Conservation (phyloP, 495 filamentous ascomycete genomes). For the Talaromyces adpressus region DNA sequence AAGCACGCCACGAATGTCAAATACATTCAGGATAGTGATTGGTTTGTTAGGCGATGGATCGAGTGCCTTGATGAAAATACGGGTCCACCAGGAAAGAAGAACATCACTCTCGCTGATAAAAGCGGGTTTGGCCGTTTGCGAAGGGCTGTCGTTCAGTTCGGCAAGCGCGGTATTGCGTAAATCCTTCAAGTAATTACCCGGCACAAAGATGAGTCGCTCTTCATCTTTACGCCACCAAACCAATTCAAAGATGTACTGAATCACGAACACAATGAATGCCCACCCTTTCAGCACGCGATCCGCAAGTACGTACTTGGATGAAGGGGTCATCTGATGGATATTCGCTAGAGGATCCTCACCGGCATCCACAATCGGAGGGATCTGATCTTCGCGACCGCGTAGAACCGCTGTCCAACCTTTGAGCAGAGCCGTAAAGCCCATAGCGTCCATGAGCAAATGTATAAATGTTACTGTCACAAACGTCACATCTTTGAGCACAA, state of each 20-base stretch:
- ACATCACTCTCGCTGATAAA: slow-evolving; percentile 27
- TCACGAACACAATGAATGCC: slow-evolving; percentile 20
- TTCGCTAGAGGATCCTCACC: slow-evolving; percentile 10
- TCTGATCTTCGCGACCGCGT: slow-evolving; percentile 14
- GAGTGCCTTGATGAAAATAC: slow-evolving; percentile 15
- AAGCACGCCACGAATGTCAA: slow-evolving; percentile 13
- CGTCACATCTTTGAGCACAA: slow-evolving; percentile 41
- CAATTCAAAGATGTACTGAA: slow-evolving; percentile 23
- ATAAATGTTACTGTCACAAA: slow-evolving; percentile 37
- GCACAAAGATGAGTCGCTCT: slow-evolving; percentile 17
- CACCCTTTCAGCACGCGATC: slow-evolving; percentile 19
- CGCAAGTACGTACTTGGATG: slow-evolving; percentile 12
- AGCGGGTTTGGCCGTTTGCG: not conserved
- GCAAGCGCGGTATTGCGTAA: slow-evolving; percentile 1
- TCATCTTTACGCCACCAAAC: slow-evolving; percentile 23
- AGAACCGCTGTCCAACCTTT: slow-evolving; percentile 17
- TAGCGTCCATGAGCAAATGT: slow-evolving; percentile 42
- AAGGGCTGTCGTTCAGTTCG: not conserved
- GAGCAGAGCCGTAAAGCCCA: slow-evolving; percentile 22
- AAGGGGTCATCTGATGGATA: not conserved
- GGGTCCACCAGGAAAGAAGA: slow-evolving; percentile 18
- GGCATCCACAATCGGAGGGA: slow-evolving; percentile 10
- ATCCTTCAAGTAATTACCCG: slow-evolving; percentile 8
- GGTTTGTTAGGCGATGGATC: slow-evolving; percentile 9
- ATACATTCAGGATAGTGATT: slow-evolving; percentile 18